phyloP scores from a whole-genome alignment of 345 rosid genomes.

The Gossypium mustelinum region DNA sequence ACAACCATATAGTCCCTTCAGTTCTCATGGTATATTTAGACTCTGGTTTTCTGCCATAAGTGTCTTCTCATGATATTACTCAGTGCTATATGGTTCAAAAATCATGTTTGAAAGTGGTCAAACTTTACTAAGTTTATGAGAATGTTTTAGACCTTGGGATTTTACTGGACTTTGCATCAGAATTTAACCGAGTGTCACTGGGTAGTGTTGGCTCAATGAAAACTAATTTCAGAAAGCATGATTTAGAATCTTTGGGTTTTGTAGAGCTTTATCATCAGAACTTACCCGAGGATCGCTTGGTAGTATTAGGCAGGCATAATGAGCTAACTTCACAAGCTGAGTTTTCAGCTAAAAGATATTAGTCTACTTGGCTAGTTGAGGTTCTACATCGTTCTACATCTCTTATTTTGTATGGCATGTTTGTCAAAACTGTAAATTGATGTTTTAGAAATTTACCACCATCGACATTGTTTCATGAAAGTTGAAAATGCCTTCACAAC shows the following conservation, averaged over 20 bases:
- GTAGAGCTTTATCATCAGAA: neutral
- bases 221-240: neutral
- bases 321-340: neutral
- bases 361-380: neutral
- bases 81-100: neutral
- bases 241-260: neutral
- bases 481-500: neutral
- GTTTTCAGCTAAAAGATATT: neutral
- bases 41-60: neutral
- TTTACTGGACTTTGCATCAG: neutral
- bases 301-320: neutral
- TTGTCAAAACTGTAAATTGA: neutral
- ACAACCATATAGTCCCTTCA: neutral
- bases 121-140: neutral
- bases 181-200: neutral
- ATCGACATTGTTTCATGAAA: neutral
- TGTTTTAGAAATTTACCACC: neutral
- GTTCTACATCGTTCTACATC: neutral
- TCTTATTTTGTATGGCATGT: neutral
- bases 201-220: neutral
- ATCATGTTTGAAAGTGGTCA: neutral
- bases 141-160: neutral
- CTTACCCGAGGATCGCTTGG: neutral
- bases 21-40: neutral
- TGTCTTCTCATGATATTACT: neutral